phyloP scores from a whole-genome alignment of 352 stramenopile genomes.

The Phytopythium kandeliae region DNA sequence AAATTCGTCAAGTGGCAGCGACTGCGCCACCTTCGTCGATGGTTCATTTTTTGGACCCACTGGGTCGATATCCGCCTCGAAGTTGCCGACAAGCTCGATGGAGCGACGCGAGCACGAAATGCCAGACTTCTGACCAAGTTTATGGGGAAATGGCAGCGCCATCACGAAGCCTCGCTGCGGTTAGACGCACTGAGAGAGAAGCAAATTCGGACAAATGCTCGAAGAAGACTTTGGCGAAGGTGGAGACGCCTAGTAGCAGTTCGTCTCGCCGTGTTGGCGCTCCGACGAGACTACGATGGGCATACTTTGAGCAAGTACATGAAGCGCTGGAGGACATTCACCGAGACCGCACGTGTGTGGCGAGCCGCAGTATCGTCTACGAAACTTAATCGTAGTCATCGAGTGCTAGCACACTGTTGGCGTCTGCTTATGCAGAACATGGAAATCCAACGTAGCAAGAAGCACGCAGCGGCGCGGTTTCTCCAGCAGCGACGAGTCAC shows the following conservation, averaged over 20 bases:
- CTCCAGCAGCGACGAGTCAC: neutral
- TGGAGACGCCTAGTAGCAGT: neutral
- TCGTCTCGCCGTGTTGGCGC: neutral
- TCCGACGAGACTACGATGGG: neutral
- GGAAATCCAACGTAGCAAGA: slow-evolving; percentile 8
- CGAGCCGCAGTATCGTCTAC: slow-evolving; percentile 5
- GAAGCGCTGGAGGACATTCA: slow-evolving; percentile 8
- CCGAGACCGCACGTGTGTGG: neutral
- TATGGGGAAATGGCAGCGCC: neutral
- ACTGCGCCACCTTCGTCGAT: slow-evolving; percentile 10
- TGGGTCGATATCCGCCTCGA: slow-evolving; percentile 9
- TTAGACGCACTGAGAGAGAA: neutral
- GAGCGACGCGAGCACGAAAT: neutral
- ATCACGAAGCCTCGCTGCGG: neutral
- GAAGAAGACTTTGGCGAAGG: neutral
- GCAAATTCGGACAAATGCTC: neutral
- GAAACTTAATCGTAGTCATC: neutral
- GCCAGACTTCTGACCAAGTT: neutral
- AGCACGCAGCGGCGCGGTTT: slow-evolving; percentile 1
- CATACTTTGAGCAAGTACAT: neutral
- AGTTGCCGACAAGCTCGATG: neutral
- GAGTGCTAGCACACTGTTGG: slow-evolving; percentile 10
- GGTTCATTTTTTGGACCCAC: slow-evolving; percentile 11
- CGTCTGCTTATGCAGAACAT: slow-evolving; percentile 8
- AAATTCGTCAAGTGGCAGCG: slow-evolving; percentile 7